These are phyloP conservation scores for Yamadazyma scolyti DNA, from an alignment of 805 yeast species.

Conservation along the genomic window DNA sequence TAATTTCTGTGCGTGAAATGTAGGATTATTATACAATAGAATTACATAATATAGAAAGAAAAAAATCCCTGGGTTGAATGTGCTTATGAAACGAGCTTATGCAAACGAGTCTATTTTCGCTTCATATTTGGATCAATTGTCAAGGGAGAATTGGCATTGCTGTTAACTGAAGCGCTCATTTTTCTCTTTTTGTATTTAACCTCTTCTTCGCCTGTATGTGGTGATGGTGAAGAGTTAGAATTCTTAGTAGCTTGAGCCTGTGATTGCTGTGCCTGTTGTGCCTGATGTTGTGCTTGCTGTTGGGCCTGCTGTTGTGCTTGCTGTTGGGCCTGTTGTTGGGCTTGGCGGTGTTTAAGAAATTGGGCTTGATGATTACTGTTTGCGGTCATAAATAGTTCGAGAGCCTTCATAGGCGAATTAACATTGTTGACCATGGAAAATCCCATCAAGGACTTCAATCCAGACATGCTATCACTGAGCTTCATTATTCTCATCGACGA, in stretches of 20 bases:
- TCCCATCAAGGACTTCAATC: conserved; percentile 61
- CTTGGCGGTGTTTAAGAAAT: conserved; percentile 10
- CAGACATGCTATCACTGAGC: conserved; percentile 74
- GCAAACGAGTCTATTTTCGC: conserved; percentile 4
- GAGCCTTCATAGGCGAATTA: conserved; percentile 52
- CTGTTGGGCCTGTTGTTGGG: conserved; percentile 6
- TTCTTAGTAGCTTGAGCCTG: conserved; percentile 4
- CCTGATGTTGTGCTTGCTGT: conserved; percentile 2
- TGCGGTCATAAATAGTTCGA: conserved; percentile 37
- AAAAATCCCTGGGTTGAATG: no score
- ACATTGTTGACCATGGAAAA: conserved; percentile 47
- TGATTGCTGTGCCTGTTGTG: conserved; percentile 3
- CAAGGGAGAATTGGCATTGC: conserved; percentile 5
- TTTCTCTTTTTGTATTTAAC: conserved; percentile 10
- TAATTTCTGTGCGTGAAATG: no score
- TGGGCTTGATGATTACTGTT: conserved; percentile 19
- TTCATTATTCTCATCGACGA: conserved; percentile 69
- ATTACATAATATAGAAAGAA: no score
- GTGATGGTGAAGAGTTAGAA: conserved; percentile 10
- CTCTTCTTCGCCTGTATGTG: conserved; percentile 11
- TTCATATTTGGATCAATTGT: conserved; percentile 4
- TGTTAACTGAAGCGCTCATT: conserved; percentile 5
- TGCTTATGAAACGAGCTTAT: no score
- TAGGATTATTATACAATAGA: no score
- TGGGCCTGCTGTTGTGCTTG: conserved; percentile 1